Evolutionary conservation across 2,329 filamentous ascomycete genomes (phyloP).

Genomic region (Chaetothyriales sp.): DNA sequence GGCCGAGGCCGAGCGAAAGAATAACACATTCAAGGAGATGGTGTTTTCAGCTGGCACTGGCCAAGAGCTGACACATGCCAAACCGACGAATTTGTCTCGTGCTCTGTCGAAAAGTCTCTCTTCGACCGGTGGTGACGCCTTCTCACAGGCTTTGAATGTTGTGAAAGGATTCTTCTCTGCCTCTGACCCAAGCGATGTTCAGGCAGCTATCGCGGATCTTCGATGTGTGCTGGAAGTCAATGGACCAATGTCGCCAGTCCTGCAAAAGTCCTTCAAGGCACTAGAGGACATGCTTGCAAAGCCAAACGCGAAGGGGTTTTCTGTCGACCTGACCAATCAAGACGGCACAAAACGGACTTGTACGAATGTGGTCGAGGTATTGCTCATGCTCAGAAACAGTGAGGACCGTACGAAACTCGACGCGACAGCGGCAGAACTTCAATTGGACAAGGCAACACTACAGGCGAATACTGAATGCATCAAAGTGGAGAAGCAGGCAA

Average conservation of each 20-base stretch:
- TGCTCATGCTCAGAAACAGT: constrained; percentile 9
- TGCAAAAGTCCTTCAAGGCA: constrained; percentile 13
- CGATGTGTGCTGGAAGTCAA: constrained; percentile 12
- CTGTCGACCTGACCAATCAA: constrained; percentile 5
- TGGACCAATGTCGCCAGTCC: constrained; percentile 12
- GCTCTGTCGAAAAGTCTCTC: constrained; percentile 9
- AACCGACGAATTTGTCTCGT: constrained; percentile 5
- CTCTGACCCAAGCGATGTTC: constrained; percentile 13
- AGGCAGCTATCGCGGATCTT: constrained; percentile 14
- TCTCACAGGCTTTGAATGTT: constrained; percentile 11
- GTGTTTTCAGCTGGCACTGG: constrained; percentile 10
- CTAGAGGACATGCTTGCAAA: constrained; percentile 14
- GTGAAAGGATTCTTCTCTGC: constrained; percentile 16
- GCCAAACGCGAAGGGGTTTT: constrained; percentile 7
- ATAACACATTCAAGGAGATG: constrained; percentile 13
- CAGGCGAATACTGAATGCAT: constrained; percentile 13
- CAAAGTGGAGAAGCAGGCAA: constrained; percentile 13
- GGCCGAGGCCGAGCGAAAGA: constrained; percentile 14
- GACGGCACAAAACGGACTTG: constrained; percentile 8
- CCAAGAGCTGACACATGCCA: constrained; percentile 4
- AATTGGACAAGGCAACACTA: constrained; percentile 10
- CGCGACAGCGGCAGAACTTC: constrained; percentile 2
- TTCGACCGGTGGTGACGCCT: constrained; percentile 9
- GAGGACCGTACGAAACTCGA: constrained; percentile 4
- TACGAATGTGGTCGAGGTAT: constrained; percentile 11